phyloP scores from a whole-genome alignment of 2,329 filamentous ascomycete species.

The Beauveria caledonica region DNA sequence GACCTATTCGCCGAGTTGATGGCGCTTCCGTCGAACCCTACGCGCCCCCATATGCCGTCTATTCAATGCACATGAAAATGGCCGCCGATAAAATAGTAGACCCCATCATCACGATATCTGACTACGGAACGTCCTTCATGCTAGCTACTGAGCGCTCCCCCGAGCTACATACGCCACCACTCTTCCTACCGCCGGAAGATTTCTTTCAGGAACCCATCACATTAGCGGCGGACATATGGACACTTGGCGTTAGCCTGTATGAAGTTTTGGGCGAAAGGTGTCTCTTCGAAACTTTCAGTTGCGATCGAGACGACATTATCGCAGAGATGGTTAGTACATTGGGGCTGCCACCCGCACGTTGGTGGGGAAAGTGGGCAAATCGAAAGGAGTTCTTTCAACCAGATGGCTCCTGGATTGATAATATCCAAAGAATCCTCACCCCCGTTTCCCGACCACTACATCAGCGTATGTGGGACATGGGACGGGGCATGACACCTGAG shows the following conservation, averaged over 20 bases:
- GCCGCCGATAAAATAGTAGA: constrained; percentile 11
- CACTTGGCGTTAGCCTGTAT: constrained; percentile 18
- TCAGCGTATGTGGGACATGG: constrained; percentile 15
- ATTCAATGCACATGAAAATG: constrained; percentile 14
- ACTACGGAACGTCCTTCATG: constrained; percentile 19
- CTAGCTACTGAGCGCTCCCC: constrained; percentile 10
- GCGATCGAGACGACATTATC: constrained; percentile 16
- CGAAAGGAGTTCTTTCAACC: constrained; percentile 14
- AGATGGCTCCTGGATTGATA: constrained; percentile 12
- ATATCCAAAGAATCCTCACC: constrained; percentile 9
- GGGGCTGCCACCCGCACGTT: constrained; percentile 15
- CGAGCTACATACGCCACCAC: constrained; percentile 15
- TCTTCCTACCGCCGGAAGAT: constrained; percentile 17
- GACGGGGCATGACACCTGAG: constrained; percentile 12
- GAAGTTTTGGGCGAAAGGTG: constrained; percentile 17
- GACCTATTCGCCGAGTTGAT: constrained; percentile 13
- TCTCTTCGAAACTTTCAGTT: constrained; percentile 16
- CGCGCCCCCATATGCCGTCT: constrained; percentile 16
- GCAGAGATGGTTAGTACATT: constrained; percentile 17
- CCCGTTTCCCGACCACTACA: constrained; percentile 13
- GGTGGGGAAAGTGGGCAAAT: constrained; percentile 17
- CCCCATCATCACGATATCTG: constrained; percentile 2
- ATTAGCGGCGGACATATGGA: constrained; percentile 18
- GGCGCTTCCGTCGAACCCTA: constrained; percentile 14
- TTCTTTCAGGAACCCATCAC: constrained; percentile 18